Percentiles rank a stretch among this genome's conserved stretches.
phyloP scores from a whole-genome alignment of 441 rosid genomes.

The Corymbia calophylla region DNA sequence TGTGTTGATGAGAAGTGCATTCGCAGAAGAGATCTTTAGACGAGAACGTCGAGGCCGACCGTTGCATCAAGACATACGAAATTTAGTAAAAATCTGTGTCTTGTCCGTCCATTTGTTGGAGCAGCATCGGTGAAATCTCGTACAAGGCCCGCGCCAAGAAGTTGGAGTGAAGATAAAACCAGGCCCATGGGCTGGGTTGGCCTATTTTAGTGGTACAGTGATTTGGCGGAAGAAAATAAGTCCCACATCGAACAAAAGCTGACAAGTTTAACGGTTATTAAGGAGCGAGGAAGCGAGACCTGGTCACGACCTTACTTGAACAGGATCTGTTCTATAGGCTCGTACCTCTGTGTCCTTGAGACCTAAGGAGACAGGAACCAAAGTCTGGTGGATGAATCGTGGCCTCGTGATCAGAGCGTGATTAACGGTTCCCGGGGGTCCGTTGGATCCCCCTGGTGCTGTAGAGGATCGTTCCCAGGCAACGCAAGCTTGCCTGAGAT shows the following conservation, averaged over 20 bases:
- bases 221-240: background rate
- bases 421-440: background rate
- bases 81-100: background rate
- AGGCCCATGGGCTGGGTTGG: background rate
- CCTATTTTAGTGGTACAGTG: background rate
- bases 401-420: background rate
- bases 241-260: fast-evolving
- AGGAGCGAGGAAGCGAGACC: fast-evolving
- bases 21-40: background rate
- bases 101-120: background rate
- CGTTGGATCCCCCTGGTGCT: fast-evolving
- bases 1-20: background rate
- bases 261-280: background rate
- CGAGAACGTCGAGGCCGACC: background rate
- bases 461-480: background rate
- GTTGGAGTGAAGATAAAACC: background rate
- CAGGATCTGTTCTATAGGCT: background rate
- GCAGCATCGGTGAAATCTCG: background rate
- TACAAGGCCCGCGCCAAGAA: background rate
- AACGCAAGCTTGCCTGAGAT: background rate
- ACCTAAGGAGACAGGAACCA: background rate
- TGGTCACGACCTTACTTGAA: background rate
- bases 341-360: background rate
- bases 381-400: background rate
- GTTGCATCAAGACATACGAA: background rate